These are phyloP conservation scores for Yamadazyma kanchanaburiensis DNA, from an alignment of 1,139 yeast genomes.

Conservation along the genomic window DNA sequence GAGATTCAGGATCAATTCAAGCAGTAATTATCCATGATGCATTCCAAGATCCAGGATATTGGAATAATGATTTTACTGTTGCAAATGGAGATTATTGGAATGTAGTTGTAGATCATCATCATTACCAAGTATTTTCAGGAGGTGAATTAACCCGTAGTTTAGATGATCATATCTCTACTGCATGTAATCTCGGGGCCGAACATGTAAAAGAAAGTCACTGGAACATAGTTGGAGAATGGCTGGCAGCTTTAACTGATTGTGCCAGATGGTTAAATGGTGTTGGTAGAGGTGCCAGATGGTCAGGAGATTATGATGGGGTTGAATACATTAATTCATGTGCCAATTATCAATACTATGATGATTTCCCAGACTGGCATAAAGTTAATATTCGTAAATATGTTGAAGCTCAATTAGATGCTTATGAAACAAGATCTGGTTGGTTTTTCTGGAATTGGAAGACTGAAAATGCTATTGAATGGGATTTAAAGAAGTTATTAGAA, in stretches of 20 bases:
- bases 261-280: constrained; percentile 91
- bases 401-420: constrained; percentile 90
- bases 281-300: constrained; percentile 82
- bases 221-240: constrained; percentile 87
- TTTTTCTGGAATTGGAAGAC: constrained; percentile 93
- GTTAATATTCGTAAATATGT: constrained; percentile 62
- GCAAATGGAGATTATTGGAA: constrained; percentile 48
- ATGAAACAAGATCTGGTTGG: constrained; percentile 72
- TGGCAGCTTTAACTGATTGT: constrained; percentile 94
- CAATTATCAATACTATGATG: constrained; percentile 47
- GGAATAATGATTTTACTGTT: constrained; percentile 49
- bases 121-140: constrained; percentile 79
- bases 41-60: constrained; percentile 59
- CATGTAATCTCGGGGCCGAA: constrained; percentile 60
- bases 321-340: constrained; percentile 64
- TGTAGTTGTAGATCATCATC: constrained; percentile 84
- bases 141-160: constrained; percentile 55
- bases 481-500: constrained; percentile 54
- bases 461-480: constrained; percentile 87
- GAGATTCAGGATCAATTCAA: constrained; percentile 46
- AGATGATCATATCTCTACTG: constrained; percentile 59
- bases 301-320: constrained; percentile 57
- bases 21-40: constrained; percentile 72
- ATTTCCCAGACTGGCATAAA: constrained; percentile 62
- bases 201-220: constrained; percentile 59